Base-by-base conservation (phyloP, 1,284 basidiomycete species). In the Trichosporon sp. region DNA sequence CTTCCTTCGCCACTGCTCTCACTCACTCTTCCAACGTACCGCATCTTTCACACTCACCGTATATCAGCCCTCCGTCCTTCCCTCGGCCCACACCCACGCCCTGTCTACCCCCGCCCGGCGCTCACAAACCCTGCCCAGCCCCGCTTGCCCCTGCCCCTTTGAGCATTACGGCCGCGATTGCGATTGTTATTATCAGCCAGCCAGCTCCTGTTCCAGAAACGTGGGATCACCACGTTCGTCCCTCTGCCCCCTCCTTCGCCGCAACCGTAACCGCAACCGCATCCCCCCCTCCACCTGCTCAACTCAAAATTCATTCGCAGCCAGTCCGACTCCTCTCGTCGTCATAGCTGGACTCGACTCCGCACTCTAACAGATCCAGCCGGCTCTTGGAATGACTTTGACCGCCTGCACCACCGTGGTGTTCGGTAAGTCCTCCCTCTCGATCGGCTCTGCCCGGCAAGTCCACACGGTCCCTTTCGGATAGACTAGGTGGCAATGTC, bases 221-320 rank as follows among this genome's bases (percentile, higher is more conserved):
- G 65, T 65, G 65, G 61, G 65, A 57, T 36, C 61, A 61, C 65
- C 65, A 65, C 65, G 65, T 65, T 65, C 65, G 62, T 64, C 23
- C 33, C 40, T 31, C 16, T 31, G 23, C 23, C 21, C 27, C 21
- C 19, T n/a, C 40, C n/a, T n/a, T n/a, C n/a, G n/a, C n/a, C n/a
- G n/a, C n/a, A n/a, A n/a, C n/a, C n/a, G n/a, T n/a, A n/a, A n/a
- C n/a, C n/a, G n/a, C n/a, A n/a, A n/a, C n/a, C n/a, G n/a, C n/a
- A n/a, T n/a, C n/a, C n/a, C n/a, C n/a, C 29, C 19, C 40, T 59
- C 46, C 37, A 49, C 25, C 60, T n/a, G n/a, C 23, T 3, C 49
- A 31, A 29, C 25, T n/a, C 49, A 54, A 54, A 54, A 54, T 54
- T 54, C 25, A 54, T n/a, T 54, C 49, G 27, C 27, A 23, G 19